These are phyloP conservation scores for Mollisia scopiformis DNA, from an alignment of 2,329 filamentous ascomycete species.

Conservation along the genomic window DNA sequence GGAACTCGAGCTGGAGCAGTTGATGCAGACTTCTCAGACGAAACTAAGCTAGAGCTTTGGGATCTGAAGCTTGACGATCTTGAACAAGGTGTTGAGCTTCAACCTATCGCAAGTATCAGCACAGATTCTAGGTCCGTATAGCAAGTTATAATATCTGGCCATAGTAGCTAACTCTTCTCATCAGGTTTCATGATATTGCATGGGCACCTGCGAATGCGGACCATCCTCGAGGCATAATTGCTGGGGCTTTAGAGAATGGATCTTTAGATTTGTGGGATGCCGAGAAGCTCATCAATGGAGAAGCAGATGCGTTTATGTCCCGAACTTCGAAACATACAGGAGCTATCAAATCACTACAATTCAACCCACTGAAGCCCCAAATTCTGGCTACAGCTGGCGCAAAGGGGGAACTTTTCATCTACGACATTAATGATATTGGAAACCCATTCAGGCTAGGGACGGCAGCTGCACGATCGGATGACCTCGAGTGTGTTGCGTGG, in stretches of 20 bases:
- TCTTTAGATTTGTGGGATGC: constrained; percentile 94
- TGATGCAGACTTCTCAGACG: constrained; percentile 95
- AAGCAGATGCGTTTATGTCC: constrained; percentile 77
- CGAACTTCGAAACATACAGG: constrained; percentile 89
- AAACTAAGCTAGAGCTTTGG: constrained; percentile 96
- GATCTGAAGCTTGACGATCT: constrained; percentile 82
- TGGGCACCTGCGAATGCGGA: constrained; percentile 85
- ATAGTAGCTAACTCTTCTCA: constrained; percentile 12
- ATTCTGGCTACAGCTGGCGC: constrained; percentile 90
- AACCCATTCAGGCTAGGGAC: constrained; percentile 90
- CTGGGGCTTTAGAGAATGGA: constrained; percentile 92
- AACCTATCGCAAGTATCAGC: constrained; percentile 80
- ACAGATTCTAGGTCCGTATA: constrained; percentile 81
- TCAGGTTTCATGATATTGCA: constrained; percentile 93
- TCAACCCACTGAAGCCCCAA: constrained; percentile 91
- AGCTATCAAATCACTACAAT: constrained; percentile 91
- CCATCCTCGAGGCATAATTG: constrained; percentile 85
- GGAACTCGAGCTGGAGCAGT: constrained; percentile 95
- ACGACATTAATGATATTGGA: constrained; percentile 87
- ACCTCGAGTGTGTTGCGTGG: constrained; percentile 97
- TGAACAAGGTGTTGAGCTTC: constrained; percentile 78
- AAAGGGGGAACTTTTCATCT: constrained; percentile 95
- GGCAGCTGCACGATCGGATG: constrained; percentile 84
- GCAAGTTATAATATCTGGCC: background rate
- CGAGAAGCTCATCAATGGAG: constrained; percentile 62